Evolutionary conservation across 768 basidiomycete genomes (phyloP).

Genomic region (Podaxis sp.): DNA sequence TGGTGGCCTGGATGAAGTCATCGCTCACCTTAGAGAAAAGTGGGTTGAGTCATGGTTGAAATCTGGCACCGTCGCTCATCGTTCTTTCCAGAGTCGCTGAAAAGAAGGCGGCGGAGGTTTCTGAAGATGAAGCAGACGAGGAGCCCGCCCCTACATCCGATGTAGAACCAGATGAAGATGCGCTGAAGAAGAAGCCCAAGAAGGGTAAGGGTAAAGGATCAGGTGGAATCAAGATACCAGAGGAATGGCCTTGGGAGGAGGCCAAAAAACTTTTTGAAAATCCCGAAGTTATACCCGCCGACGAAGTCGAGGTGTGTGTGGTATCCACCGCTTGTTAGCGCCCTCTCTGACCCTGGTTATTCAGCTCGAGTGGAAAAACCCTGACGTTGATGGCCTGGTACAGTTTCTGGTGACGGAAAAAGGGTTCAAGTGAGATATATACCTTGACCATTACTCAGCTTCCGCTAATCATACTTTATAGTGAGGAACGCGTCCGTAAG

Average conservation of each 20-base stretch:
- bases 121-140: constrained; percentile 28
- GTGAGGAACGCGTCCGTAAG: constrained; percentile 95
- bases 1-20: constrained; percentile 65
- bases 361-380: constrained; percentile 92
- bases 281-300: constrained; percentile 86
- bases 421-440: constrained; percentile 83
- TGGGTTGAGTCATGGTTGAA: constrained; percentile 26
- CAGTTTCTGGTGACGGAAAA: constrained; percentile 93
- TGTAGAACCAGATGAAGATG: constrained; percentile 19
- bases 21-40: constrained; percentile 81
- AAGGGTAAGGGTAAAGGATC: constrained; percentile 62
- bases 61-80: not conserved
- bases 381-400: constrained; percentile 90
- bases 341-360: constrained; percentile 3
- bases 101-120: constrained; percentile 35
- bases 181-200: constrained; percentile 38
- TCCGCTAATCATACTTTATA: constrained; percentile 29
- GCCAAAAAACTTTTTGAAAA: constrained; percentile 88
- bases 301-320: constrained; percentile 82
- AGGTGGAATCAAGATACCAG: constrained; percentile 80
- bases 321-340: not conserved
- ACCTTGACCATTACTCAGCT: not conserved
- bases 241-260: constrained; percentile 96
- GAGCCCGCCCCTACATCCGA: constrained; percentile 15
- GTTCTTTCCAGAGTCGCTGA: constrained; percentile 37